Base-by-base conservation (phyloP, 192 early-diverging fungal species). In the Gaertneriomyces semiglobifer region DNA sequence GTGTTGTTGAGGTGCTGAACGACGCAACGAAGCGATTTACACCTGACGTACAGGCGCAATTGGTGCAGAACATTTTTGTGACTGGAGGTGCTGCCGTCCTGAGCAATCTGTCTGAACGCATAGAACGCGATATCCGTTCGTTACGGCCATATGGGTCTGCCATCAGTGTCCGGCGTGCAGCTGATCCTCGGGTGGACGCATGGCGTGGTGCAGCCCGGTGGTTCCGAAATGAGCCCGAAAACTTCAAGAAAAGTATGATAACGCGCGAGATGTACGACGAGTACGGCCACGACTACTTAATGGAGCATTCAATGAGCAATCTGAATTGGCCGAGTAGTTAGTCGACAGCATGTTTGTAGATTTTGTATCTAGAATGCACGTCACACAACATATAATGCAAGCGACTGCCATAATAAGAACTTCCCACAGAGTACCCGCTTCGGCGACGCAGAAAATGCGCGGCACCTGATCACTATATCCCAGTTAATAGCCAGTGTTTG, bases 141-240 rank as follows among this genome's bases (percentile, higher is more conserved):
- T 84, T 92, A 20, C 78, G 85, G 53, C 88, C 92, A 2, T 81
- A 74, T 5, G 72, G 73, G 33, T 79, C 88, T 6, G 44, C 75
- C 4, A 73, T 90, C 41, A 62, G 64, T 20, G 83, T 93, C 16
- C 70, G 70, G n/a, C 70, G 66, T 9, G 92, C 93, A 0, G 69
- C 68, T 2, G 84, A 94, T 74, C 89, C 91, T 11, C 44, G 88
- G 62, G 65, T 88, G 45, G 92, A 93, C 72, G 88, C 90, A 8
- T 96, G 93, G 93, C 79, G 77, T 5, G 93, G 93, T 11, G 93
- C 93, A 0, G 88, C 92, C 39, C 75, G 81, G 61, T 89, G 89
- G 82, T 82, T 85, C 2, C 33, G 39, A 18, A 33, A 47, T 10
- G 65, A 74, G 8, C 62, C 58, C 7, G 57, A 54, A n/a, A 71